These are phyloP conservation scores for Hortiboletus rubellus DNA, from an alignment of 1,284 basidiomycete genomes.

Conservation along the genomic window DNA sequence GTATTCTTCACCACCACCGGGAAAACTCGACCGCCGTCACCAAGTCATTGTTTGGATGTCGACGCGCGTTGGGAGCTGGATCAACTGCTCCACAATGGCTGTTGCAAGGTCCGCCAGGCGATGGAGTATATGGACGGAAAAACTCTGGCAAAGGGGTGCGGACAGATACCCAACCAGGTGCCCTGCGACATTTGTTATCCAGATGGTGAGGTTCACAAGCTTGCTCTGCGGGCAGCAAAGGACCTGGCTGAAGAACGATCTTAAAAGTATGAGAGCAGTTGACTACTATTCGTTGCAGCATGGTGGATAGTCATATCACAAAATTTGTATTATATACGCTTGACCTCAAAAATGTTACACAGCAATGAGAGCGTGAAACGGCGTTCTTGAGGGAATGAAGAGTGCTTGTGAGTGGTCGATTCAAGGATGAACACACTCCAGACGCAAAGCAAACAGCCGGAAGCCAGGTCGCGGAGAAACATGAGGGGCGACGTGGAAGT, in stretches of 20 bases:
- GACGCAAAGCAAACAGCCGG: too few species aligned
- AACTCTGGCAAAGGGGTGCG: not conserved
- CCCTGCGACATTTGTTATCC: not conserved
- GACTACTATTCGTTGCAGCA: too few species aligned
- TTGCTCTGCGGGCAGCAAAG: not conserved
- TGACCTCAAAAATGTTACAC: too few species aligned
- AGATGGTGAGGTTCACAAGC: not conserved
- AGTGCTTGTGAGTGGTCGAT: too few species aligned
- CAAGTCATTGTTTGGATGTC: not conserved
- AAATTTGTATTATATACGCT: too few species aligned
- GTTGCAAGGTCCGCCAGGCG: not conserved
- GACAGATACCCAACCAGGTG: not conserved
- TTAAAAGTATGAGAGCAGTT: too few species aligned
- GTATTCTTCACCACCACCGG: constrained; percentile 1
- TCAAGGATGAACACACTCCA: too few species aligned
- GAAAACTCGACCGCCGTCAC: not conserved
- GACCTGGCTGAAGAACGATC: not conserved
- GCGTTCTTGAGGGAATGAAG: too few species aligned
- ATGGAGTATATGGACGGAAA: not conserved
- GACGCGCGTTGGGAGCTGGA: not conserved
- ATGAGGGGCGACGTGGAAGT: too few species aligned
- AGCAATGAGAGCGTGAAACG: too few species aligned
- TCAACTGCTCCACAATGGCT: not conserved
- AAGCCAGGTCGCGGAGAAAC: too few species aligned
- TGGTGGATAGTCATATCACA: too few species aligned